phyloP scores from a whole-genome alignment of 2,329 filamentous ascomycete genomes.

The Davidsoniella eucalypti region DNA sequence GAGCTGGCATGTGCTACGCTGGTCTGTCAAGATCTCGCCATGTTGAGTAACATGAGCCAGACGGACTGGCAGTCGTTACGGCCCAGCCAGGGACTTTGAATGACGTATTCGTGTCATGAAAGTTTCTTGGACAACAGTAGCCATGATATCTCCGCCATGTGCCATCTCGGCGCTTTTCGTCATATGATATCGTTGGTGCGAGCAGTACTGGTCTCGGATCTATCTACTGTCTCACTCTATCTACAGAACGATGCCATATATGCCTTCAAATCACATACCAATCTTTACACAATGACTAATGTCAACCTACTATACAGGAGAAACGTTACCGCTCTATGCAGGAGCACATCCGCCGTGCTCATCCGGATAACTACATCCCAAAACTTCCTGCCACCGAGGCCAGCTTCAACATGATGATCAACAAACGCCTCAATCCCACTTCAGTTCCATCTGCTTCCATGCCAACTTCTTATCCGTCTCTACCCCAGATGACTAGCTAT shows the following conservation, averaged over 20 bases:
- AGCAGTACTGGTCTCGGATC: no score
- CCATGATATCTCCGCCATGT: no score
- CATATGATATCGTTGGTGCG: no score
- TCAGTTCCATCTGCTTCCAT: constrained; percentile 22
- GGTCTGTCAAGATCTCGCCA: no score
- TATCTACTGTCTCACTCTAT: no score
- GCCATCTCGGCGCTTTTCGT: no score
- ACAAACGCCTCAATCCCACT: constrained; percentile 32
- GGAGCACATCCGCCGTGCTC: constrained; percentile 93
- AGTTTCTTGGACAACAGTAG: no score
- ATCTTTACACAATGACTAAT: neutral
- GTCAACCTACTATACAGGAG: constrained; percentile 40
- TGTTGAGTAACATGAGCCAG: no score
- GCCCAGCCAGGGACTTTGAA: no score
- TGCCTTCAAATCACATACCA: constrained; percentile 3
- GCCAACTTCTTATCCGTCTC: constrained; percentile 17
- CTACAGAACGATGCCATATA: neutral
- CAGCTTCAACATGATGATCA: constrained; percentile 95
- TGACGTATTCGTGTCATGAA: no score
- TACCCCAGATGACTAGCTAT: neutral
- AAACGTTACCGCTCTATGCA: constrained; percentile 98
- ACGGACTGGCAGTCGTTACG: no score
- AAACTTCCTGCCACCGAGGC: constrained; percentile 97
- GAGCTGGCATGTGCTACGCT: no score
- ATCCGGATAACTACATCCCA: constrained; percentile 92